Base-by-base conservation (phyloP, 768 basidiomycete genomes). In the Tubosaeta brunneosetosa region DNA sequence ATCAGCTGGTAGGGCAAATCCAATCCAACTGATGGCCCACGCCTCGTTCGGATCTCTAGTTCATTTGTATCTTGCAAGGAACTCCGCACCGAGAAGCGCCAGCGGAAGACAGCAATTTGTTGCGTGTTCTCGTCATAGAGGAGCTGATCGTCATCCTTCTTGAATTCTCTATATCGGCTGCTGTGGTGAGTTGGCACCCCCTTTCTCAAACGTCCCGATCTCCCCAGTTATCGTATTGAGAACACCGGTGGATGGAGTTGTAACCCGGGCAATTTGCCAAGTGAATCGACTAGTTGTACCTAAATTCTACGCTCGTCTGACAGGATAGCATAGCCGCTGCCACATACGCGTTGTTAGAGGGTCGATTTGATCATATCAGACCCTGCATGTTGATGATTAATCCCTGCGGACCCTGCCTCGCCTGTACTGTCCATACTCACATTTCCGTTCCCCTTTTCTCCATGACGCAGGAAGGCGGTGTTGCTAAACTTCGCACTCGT, bases 281-380 rank as follows among this genome's bases (percentile, higher is more conserved):
- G 22, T 38, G 41, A 32, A 11, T 11, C 37, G 33, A 33, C 48
- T 25, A 13, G 25, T 45, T 36, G 51, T 44, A 63, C 53, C 53
- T 53, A 50, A 52, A 31, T 34, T 31, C 44, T 14, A 55, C 43
- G 45, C 42, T 29, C 34, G 13, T 47, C 45, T 22, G 44, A 31
- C 38, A 46, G 53, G 50, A 55, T 55, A 53, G 25, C 34, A 27
- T 38, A 38, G 47, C 44, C 50, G 32, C 42, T 26, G 26, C n/a
- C n/a, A n/a, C 29, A 31, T 44, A 44, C 52, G 51, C 49, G 44
- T 55, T 61, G 64, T 47, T 16, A 53, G 19, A 63, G 55, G 51
- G 64, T 34, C 44, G 48, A 61, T 64, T 47, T 31, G 52, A 60
- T 53, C 47, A 31, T 43, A 61, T 55, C 59, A 45, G 53, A 61